A percentile compares a stretch with the other conserved stretches of the same genome.
Conservation (phyloP, 108 stramenopile species). For the Cyclotella baltica region DNA sequence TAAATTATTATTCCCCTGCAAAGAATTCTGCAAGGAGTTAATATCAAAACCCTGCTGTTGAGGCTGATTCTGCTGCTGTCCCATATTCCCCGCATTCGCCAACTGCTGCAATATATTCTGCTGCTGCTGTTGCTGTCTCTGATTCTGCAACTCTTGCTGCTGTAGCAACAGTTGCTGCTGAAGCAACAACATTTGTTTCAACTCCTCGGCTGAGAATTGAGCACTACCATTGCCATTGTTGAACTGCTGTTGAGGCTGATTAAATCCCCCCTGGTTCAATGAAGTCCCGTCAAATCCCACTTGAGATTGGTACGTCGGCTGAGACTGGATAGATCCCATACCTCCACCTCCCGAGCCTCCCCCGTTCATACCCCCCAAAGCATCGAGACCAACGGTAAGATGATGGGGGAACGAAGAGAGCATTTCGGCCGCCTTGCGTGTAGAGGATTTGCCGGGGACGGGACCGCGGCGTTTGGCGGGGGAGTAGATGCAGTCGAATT, state of each 20-base stretch:
- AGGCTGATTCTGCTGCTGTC: neutral
- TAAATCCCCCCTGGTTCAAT: neutral
- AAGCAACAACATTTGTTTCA: conserved; percentile 41
- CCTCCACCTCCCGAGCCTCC: neutral
- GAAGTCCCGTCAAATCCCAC: neutral
- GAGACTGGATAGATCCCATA: too few species aligned
- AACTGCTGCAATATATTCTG: conserved; percentile 25
- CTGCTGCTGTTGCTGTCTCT: conserved; percentile 24
- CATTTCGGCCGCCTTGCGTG: conserved; percentile 9
- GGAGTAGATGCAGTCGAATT: conserved; percentile 81
- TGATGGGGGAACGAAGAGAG: neutral
- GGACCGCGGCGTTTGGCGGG: conserved; percentile 89
- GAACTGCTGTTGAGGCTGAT: conserved; percentile 36
- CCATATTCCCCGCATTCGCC: conserved; percentile 14
- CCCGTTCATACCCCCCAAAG: too few species aligned
- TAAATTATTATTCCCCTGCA: neutral
- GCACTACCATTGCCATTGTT: conserved; percentile 1
- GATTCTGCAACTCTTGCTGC: conserved; percentile 32
- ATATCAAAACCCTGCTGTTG: neutral
- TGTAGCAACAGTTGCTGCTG: conserved; percentile 39
- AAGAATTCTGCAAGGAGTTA: neutral
- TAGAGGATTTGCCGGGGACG: conserved; percentile 65
- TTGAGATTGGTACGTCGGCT: neutral
- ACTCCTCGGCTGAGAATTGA: conserved; percentile 20
- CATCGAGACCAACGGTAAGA: too few species aligned